Evolutionary conservation across 176 grass and related monocot species (phyloP).

Genomic region (Avena sativa): DNA sequence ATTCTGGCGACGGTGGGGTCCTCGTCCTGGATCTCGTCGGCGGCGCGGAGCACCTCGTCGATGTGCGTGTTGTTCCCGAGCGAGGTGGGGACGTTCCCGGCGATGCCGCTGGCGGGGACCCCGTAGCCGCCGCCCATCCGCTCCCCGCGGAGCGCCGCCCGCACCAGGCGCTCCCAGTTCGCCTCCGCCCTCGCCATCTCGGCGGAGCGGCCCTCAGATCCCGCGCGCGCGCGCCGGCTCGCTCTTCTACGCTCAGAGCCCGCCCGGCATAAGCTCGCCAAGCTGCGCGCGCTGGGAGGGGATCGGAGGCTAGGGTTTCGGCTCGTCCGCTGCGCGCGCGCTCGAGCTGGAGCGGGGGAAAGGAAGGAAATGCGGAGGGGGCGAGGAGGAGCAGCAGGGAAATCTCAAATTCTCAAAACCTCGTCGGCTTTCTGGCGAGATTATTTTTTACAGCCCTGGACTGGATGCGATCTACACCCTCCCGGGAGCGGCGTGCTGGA

Average conservation of each 20-base stretch:
- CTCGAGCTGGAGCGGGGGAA: constrained; percentile 17
- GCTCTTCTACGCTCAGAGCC: constrained; percentile 31
- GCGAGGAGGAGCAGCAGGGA: neutral
- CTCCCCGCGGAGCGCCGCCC: constrained; percentile 75
- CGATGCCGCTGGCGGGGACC: constrained; percentile 59
- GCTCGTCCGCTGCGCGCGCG: neutral
- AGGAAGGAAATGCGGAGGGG: neutral
- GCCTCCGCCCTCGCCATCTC: constrained; percentile 72
- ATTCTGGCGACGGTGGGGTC: constrained; percentile 82
- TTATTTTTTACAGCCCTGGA: neutral
- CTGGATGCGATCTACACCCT: constrained; percentile 25
- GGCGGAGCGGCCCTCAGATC: constrained; percentile 15
- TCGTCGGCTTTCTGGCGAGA: neutral
- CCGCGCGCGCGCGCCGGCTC: neutral
- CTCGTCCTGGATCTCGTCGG: constrained; percentile 96
- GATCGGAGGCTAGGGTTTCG: constrained; percentile 42
- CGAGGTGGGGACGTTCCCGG: constrained; percentile 74
- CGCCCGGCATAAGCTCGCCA: neutral
- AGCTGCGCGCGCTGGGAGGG: too few species aligned
- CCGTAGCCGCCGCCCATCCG: constrained; percentile 48
- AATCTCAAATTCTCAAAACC: constrained; percentile 4
- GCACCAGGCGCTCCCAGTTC: constrained; percentile 93
- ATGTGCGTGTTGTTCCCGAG: constrained; percentile 84
- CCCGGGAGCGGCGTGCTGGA: neutral
- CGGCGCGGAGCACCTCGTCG: constrained; percentile 89